Evolutionary conservation across 140 eudicot genomes (phyloP).

Genomic region (Flaveria floridana): DNA sequence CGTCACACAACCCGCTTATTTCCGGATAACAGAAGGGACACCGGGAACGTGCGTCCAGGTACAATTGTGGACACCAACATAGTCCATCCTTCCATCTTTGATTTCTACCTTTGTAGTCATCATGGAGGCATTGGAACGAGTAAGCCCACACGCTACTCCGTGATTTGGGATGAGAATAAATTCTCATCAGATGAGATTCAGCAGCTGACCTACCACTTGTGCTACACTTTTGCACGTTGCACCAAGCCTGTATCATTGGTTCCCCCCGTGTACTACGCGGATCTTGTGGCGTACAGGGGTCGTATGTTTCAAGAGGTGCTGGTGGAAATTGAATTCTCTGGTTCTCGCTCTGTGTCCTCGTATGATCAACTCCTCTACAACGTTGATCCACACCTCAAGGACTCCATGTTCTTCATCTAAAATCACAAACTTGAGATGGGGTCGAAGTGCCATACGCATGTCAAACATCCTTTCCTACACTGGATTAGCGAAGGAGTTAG

Average conservation of each 20-base stretch:
- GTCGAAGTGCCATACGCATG: conserved; percentile 41
- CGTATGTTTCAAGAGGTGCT: conserved; percentile 64
- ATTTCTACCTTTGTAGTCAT: conserved; percentile 68
- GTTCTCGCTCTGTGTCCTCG: conserved; percentile 2
- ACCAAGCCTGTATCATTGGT: conserved; percentile 75
- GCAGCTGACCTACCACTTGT: conserved; percentile 59
- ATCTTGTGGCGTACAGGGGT: conserved; percentile 70
- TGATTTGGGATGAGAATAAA: conserved; percentile 54
- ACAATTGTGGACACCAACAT: conserved; percentile 64
- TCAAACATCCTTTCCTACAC: conserved; percentile 31
- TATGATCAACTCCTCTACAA: conserved; percentile 20
- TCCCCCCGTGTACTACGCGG: conserved; percentile 80
- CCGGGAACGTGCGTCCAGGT: conserved; percentile 63
- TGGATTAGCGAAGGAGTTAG: conserved; percentile 38
- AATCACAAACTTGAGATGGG: conserved; percentile 13
- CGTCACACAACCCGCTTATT: conserved; percentile 74
- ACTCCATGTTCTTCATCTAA: conserved; percentile 37
- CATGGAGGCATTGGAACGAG: conserved; percentile 74
- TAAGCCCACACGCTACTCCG: conserved; percentile 71
- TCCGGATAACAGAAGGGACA: conserved; percentile 37
- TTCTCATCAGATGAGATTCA: conserved; percentile 60
- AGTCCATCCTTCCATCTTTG: conserved; percentile 60
- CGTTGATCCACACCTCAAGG: conserved; percentile 29
- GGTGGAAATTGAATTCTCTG: neutral
- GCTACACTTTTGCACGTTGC: conserved; percentile 76